Conservation (phyloP, 495 filamentous ascomycete genomes). For the Penicillium paxilli region DNA sequence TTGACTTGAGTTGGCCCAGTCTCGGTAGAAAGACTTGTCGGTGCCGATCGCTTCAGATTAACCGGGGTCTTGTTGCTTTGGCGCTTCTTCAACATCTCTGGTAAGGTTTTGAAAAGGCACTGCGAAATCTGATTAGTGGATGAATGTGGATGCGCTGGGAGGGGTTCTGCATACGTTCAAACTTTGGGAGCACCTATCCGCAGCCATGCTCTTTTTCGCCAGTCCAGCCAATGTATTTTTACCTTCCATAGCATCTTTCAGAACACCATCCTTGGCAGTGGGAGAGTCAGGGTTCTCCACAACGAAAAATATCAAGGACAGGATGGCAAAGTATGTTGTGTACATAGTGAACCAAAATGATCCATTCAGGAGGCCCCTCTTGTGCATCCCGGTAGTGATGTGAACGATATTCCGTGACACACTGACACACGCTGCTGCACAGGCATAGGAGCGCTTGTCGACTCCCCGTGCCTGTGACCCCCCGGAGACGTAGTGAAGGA, state of each 20-base stretch:
- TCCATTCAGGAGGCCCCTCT: slow-evolving; percentile 76
- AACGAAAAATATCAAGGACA: slow-evolving; percentile 86
- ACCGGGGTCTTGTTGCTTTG: slow-evolving; percentile 44
- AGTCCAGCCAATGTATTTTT: slow-evolving; percentile 76
- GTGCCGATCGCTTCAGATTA: slow-evolving; percentile 44
- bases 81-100: slow-evolving; percentile 62
- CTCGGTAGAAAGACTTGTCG: slow-evolving; percentile 24
- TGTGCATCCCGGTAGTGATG: slow-evolving; percentile 87
- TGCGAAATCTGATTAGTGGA: slow-evolving; percentile 20
- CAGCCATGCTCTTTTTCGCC: slow-evolving; percentile 81
- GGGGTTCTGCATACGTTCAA: slow-evolving; percentile 59
- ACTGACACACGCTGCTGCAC: slow-evolving; percentile 87
- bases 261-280: slow-evolving; percentile 69
- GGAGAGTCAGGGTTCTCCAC: slow-evolving; percentile 83
- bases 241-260: slow-evolving; percentile 81
- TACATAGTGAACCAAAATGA: slow-evolving; percentile 98
- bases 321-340: slow-evolving; percentile 90
- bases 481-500: slow-evolving; percentile 88
- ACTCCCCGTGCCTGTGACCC: slow-evolving; percentile 64
- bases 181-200: slow-evolving; percentile 76
- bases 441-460: slow-evolving; percentile 86
- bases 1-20: slow-evolving; percentile 25
- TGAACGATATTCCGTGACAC: slow-evolving; percentile 94
- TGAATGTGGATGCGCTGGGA: neutral
- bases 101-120: slow-evolving; percentile 80